Evolutionary conservation across 1,284 basidiomycete species (phyloP).

Genomic region (Peniophora sp.): DNA sequence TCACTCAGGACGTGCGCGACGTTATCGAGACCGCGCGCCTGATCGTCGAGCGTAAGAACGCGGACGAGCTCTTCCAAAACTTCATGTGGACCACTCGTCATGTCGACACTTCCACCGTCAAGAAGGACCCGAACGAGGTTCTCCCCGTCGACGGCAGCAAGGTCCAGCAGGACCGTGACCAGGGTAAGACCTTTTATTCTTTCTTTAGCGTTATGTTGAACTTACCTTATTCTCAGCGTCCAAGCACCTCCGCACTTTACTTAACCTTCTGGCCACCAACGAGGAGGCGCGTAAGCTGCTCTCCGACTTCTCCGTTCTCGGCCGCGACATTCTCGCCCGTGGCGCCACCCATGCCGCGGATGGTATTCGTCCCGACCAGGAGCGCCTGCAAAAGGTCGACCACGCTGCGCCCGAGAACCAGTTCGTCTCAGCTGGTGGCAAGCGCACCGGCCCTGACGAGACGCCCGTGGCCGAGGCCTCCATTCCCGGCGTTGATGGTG

Average conservation of each 20-base stretch:
- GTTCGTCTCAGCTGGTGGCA: slow-evolving; percentile 45
- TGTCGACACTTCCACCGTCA: slow-evolving; percentile 35
- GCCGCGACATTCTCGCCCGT: slow-evolving; percentile 80
- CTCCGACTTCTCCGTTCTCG: slow-evolving; percentile 75
- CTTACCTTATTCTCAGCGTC: slow-evolving; percentile 39
- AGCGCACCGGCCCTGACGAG: slow-evolving; percentile 25
- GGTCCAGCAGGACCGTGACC: slow-evolving; percentile 48
- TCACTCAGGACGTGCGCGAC: slow-evolving; percentile 68
- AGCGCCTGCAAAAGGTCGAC: slow-evolving; percentile 61
- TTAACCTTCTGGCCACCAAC: slow-evolving; percentile 76
- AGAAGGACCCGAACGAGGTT: slow-evolving; percentile 34
- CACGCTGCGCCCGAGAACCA: slow-evolving; percentile 59
- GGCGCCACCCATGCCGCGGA: slow-evolving; percentile 73
- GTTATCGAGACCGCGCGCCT: slow-evolving; percentile 65
- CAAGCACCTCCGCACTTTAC: slow-evolving; percentile 78
- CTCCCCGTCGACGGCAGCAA: slow-evolving; percentile 50
- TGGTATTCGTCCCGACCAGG: slow-evolving; percentile 58
- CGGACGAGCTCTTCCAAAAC: slow-evolving; percentile 84
- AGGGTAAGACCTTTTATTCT: slow-evolving; percentile 31
- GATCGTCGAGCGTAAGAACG: slow-evolving; percentile 78
- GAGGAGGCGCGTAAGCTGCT: slow-evolving; percentile 87
- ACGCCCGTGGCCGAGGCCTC: slow-evolving; percentile 45
- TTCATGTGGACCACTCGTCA: slow-evolving; percentile 74
- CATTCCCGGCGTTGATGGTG: slow-evolving; percentile 35
- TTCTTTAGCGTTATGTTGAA: not conserved